phyloP scores from a whole-genome alignment of 768 basidiomycete species.

The Leccinum olivaceopallidum region DNA sequence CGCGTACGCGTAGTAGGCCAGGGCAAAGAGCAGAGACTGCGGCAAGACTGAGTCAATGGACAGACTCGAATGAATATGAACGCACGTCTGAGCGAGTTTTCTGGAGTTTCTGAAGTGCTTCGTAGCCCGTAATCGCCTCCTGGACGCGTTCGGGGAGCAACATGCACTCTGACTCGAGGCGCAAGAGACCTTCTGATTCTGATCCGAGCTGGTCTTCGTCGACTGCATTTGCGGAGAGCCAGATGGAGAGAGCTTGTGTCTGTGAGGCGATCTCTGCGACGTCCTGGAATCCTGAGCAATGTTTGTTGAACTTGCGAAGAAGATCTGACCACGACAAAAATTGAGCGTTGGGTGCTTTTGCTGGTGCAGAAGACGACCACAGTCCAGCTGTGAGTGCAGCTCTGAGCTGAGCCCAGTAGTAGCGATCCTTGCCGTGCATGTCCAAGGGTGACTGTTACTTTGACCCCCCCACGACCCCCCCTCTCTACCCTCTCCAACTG shows the following conservation, averaged over 20 bases:
- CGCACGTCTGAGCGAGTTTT: constrained; percentile 59
- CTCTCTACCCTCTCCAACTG: background rate
- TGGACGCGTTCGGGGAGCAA: constrained; percentile 54
- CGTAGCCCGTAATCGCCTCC: constrained; percentile 58
- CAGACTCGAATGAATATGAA: constrained; percentile 16
- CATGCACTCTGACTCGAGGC: constrained; percentile 55
- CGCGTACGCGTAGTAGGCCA: constrained; percentile 84
- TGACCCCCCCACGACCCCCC: constrained; percentile 13
- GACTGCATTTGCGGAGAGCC: constrained; percentile 46
- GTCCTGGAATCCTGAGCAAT: constrained; percentile 61
- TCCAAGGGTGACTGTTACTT: constrained; percentile 16
- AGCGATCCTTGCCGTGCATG: constrained; percentile 45
- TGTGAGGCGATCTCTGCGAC: constrained; percentile 67
- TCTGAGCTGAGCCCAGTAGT: constrained; percentile 80
- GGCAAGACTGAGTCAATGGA: constrained; percentile 11
- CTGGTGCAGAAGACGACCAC: constrained; percentile 66
- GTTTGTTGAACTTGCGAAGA: constrained; percentile 85
- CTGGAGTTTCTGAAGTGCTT: constrained; percentile 50
- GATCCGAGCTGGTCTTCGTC: constrained; percentile 60
- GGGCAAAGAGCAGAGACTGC: constrained; percentile 66
- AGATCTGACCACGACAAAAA: constrained; percentile 74
- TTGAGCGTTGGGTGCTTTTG: constrained; percentile 54
- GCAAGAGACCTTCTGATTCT: constrained; percentile 35
- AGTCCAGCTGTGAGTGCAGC: constrained; percentile 68
- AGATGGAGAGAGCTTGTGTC: constrained; percentile 61